A percentile compares a stretch with the other conserved stretches of the same genome.
Evolutionary conservation across 768 basidiomycete genomes (phyloP).

Genomic region (Kondoa subrosea): DNA sequence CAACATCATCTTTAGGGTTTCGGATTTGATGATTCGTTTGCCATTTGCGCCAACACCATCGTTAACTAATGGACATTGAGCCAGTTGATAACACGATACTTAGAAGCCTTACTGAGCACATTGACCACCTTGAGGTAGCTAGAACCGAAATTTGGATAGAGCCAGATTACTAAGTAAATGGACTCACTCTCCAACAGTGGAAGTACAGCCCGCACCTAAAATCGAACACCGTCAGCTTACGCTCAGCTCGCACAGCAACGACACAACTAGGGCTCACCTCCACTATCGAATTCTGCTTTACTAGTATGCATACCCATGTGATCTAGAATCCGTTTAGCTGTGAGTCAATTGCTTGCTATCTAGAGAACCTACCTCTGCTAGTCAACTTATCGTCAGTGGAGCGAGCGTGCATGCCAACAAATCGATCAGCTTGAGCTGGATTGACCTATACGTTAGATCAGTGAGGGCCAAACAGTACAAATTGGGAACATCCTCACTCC

Average conservation of each 20-base stretch:
- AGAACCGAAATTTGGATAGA: no score
- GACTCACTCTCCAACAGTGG: conserved; percentile 15
- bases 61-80: conserved; percentile 16
- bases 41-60: conserved; percentile 19
- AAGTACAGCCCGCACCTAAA: conserved; percentile 6
- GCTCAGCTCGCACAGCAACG: no score
- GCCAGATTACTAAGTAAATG: neutral
- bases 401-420: neutral
- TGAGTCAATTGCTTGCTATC: no score
- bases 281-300: conserved; percentile 16
- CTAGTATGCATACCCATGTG: no score
- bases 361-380: no score
- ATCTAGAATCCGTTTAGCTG: no score
- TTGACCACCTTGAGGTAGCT: neutral
- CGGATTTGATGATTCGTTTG: conserved; percentile 17
- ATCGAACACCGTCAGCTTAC: no score
- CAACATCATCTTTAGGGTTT: conserved; percentile 17
- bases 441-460: neutral
- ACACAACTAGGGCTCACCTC: no score
- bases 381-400: neutral
- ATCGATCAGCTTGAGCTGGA: neutral
- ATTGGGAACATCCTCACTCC: neutral
- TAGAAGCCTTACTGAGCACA: neutral
- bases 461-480: neutral
- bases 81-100: no score